phyloP scores from a whole-genome alignment of 2,329 filamentous ascomycete species.

The Clonostachys solani region DNA sequence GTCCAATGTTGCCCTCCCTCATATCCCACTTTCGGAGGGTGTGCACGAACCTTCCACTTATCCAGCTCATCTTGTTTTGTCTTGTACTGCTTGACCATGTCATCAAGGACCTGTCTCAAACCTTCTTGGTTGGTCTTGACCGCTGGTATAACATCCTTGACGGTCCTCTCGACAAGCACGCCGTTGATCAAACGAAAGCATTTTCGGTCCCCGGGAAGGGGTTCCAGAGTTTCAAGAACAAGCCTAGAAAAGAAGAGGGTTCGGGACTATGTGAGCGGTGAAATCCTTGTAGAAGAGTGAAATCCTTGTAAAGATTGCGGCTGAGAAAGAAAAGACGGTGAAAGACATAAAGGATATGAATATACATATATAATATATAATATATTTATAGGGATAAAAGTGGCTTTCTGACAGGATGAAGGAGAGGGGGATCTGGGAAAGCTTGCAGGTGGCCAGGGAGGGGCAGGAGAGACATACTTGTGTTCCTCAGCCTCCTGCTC shows the following conservation, averaged over 20 bases:
- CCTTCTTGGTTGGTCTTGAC: slow-evolving; percentile 93
- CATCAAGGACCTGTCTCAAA: slow-evolving; percentile 88
- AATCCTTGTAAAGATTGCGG: background rate
- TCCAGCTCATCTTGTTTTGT: slow-evolving; percentile 91
- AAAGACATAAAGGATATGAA: no score
- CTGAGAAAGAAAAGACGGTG: no score
- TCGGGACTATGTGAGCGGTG: slow-evolving; percentile 23
- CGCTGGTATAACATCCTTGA: slow-evolving; percentile 86
- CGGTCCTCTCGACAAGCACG: slow-evolving; percentile 88
- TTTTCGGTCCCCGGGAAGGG: slow-evolving; percentile 80
- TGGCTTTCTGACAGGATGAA: no score
- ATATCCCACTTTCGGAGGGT: background rate
- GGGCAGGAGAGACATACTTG: slow-evolving; percentile 62
- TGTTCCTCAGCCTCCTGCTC: slow-evolving; percentile 98
- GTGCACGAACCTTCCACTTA: slow-evolving; percentile 79
- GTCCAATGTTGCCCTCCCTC: background rate
- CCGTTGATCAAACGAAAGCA: slow-evolving; percentile 99
- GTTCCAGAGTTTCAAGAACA: slow-evolving; percentile 86
- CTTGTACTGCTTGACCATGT: slow-evolving; percentile 96
- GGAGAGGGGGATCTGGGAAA: background rate
- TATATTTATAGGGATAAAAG: no score
- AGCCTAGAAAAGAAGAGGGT: slow-evolving; percentile 52
- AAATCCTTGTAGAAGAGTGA: slow-evolving; percentile 13
- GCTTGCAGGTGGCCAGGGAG: background rate
- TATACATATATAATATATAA: background rate